phyloP scores from a whole-genome alignment of 2,329 filamentous ascomycete species.

The Fusarium nygamai region DNA sequence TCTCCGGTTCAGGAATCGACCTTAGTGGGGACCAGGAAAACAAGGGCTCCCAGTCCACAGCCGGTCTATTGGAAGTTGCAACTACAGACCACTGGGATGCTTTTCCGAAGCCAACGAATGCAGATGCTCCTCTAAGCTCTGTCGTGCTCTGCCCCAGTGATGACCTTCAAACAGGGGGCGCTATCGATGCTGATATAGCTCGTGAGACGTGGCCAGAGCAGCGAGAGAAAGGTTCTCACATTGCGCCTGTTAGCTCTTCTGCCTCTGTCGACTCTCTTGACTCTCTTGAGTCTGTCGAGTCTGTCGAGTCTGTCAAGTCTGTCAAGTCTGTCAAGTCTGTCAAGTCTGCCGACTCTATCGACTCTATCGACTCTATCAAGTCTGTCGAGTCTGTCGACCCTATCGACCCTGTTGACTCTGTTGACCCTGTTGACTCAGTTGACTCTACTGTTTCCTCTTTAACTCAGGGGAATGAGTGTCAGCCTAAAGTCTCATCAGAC shows the following conservation, averaged over 20 bases:
- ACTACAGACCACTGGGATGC: background rate
- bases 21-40: background rate
- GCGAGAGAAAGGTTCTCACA: background rate
- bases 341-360: too few species aligned
- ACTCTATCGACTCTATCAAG: too few species aligned
- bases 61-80: background rate
- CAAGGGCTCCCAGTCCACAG: background rate
- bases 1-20: background rate
- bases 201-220: background rate
- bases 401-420: background rate
- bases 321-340: too few species aligned
- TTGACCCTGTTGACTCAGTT: background rate
- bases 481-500: background rate
- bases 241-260: background rate
- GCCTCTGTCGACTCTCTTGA: background rate
- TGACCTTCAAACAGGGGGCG: background rate
- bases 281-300: background rate
- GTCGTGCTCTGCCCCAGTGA: background rate
- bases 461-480: background rate
- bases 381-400: too few species aligned
- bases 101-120: background rate
- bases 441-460: background rate
- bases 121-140: background rate
- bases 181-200: background rate
- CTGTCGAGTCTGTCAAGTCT: too few species aligned